Base-by-base conservation (phyloP, 805 yeast species). In the Saccharomyces eubayanus region DNA sequence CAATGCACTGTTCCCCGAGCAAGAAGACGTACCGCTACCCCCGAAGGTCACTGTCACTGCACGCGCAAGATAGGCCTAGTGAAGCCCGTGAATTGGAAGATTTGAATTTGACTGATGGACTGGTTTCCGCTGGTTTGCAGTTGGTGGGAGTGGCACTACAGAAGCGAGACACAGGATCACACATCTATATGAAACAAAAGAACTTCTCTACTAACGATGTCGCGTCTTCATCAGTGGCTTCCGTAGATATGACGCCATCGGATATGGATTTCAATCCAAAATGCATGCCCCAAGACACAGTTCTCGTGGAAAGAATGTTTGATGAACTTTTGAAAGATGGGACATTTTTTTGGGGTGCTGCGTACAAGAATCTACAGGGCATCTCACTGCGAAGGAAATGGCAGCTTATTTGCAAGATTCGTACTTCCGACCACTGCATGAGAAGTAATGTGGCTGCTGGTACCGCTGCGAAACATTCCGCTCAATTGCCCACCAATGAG, bases 301-400 rank as follows among this genome's bases (percentile, higher is more conserved):
- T 51, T 2, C 30, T 54, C 46, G 59, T 67, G 2, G 62, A 66
- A 48, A 46, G 40, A 5, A 46, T 59, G 31, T 67, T 67, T 43
- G 53, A 59, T 31, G 54, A 57, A 2, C 43, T 66, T 29, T 49
- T 66, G 46, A 52, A 61, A 28, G 62, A 60, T 54, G 61, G 63
- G 31, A 59, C 61, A 2, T 63, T 62, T 52, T 64, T 62, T 47
- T 66, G 69, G 63, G 62, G 61, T 16, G 60, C 63, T 20, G 65
- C 69, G 4, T 46, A 40, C 10, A 54, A 57, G 16, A 62, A 61
- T 48, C 49, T 65, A 36, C 55, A 59, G 36, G 55, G 47, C 45
- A 56, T 65, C 11, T 61, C 70, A 2, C 50, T 50, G 31, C 55
- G 55, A 36, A 61, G 70, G 47, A 67, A 67, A 56, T 66, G 70